Conservation (phyloP, 2,329 filamentous ascomycete genomes). For the Ophiostoma quercus region DNA sequence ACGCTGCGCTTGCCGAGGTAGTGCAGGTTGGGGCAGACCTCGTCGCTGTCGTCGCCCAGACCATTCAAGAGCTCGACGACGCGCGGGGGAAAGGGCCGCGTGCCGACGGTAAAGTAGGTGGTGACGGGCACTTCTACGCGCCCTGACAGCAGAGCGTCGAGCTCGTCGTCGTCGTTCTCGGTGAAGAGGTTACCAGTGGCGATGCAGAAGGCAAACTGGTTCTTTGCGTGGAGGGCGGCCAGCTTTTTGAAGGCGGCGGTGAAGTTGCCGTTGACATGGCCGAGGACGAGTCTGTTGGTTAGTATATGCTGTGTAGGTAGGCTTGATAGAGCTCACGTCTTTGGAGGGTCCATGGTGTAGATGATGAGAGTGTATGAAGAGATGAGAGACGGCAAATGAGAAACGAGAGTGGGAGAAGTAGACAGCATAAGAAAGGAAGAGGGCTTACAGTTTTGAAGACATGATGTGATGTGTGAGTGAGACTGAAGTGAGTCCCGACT, state of each 20-base stretch:
- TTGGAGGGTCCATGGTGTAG: background rate
- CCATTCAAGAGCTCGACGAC: conserved; percentile 68
- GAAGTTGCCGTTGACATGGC: conserved; percentile 75
- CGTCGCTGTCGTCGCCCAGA: conserved; percentile 29
- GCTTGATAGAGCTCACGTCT: background rate
- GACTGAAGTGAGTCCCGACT: background rate
- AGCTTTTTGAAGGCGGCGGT: conserved; percentile 74
- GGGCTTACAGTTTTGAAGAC: conserved; percentile 15
- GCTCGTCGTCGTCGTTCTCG: conserved; percentile 50
- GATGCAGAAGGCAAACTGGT: conserved; percentile 80
- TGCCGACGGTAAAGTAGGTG: conserved; percentile 86
- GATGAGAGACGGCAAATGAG: background rate
- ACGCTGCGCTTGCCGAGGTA: conserved; percentile 82
- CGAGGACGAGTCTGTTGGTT: conserved; percentile 65
- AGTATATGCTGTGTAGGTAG: background rate
- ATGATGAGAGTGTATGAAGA: background rate
- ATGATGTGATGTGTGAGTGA: conserved; percentile 8
- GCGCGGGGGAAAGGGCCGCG: conserved; percentile 60
- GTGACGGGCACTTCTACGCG: conserved; percentile 69
- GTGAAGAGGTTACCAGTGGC: conserved; percentile 79
- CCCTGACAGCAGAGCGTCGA: conserved; percentile 66
- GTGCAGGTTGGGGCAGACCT: conserved; percentile 84
- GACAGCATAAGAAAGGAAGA: background rate
- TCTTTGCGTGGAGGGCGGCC: conserved; percentile 74
- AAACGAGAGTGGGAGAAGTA: background rate